Conservation (phyloP, 2,329 filamentous ascomycete genomes). For the Tolypocladium tundrense region DNA sequence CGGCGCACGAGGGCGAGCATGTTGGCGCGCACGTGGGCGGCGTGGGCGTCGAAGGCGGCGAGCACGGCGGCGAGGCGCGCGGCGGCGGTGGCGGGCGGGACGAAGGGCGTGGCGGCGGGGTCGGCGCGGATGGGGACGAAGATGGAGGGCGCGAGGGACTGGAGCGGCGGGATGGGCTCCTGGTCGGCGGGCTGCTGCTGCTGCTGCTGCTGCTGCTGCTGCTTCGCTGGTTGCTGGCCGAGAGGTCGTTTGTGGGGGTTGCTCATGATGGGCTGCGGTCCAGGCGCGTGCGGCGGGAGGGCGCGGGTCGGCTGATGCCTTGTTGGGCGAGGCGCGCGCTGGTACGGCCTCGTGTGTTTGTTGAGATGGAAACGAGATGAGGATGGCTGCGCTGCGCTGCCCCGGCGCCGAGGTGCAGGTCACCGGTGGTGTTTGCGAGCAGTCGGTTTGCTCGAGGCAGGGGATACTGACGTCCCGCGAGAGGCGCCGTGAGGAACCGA, state of each 20-base stretch:
- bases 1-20: constrained; percentile 17
- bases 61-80: constrained; percentile 12
- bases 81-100: constrained; percentile 4
- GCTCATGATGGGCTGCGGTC: not conserved
- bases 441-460: not conserved
- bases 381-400: not conserved
- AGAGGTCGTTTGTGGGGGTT: not conserved
- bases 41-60: constrained; percentile 13
- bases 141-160: constrained; percentile 16
- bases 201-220: not conserved
- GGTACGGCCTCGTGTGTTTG: not conserved
- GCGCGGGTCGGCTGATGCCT: not conserved
- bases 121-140: constrained; percentile 21
- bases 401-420: not conserved
- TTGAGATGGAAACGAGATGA: not conserved
- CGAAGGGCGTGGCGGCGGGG: constrained; percentile 9
- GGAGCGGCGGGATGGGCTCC: constrained; percentile 8
- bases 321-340: not conserved
- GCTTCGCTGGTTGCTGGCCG: not conserved
- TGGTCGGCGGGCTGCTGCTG: not conserved
- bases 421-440: not conserved
- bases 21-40: constrained; percentile 17
- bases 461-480: not conserved
- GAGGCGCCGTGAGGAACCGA: not conserved
- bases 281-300: not conserved